Evolutionary conservation across 768 basidiomycete species (phyloP), one percentile per base, ranked within the genome.

Genomic region (Russula compacta): DNA sequence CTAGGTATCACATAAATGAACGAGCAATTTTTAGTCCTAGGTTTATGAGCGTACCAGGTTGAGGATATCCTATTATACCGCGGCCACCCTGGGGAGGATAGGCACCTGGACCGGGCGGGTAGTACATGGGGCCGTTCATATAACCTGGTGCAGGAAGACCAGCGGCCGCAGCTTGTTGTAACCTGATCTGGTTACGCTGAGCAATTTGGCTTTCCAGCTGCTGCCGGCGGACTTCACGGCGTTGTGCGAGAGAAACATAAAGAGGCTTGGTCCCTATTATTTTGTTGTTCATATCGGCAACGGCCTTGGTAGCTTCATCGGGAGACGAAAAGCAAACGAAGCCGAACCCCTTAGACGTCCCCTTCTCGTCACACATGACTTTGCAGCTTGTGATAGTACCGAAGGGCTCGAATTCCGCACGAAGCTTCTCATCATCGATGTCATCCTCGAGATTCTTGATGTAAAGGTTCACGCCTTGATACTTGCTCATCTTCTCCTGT

Each of bases 211-310:
- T 94, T 79, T 98, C 97, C 68, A 99, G 83, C 74, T 98, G 95
- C 75, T 98, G 95, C 71, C 95, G 85, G 73, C 97, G 91, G 70
- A 97, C 91, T 71, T 99, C 97, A 64, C 94, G 93, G 67, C 95
- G 92, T 73, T 99, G 97, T 67, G 97, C 97, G 67, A 98, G 86
- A 44, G 95, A 95, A 72, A 99, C 97, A 71, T 98, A 99, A 69
- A 99, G 84, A 56, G 97, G 97, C 78, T 99, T 99, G 67, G 87
- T 84, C 64, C 95, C 95, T 70, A 98, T 92, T 87, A 98, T 98
- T 79, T 95, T 95, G 84, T 97, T 98, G 83, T 99, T 99, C 94
- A 99, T 97, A 80, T 99, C 97, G 58, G 93, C 91, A 62, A 98
- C 94, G 63, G 97, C 97, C 79, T 98, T 98, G 71, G 93, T 98